Evolutionary conservation across 176 grass and related monocot species (phyloP).

Genomic region (Oryza meridionalis): DNA sequence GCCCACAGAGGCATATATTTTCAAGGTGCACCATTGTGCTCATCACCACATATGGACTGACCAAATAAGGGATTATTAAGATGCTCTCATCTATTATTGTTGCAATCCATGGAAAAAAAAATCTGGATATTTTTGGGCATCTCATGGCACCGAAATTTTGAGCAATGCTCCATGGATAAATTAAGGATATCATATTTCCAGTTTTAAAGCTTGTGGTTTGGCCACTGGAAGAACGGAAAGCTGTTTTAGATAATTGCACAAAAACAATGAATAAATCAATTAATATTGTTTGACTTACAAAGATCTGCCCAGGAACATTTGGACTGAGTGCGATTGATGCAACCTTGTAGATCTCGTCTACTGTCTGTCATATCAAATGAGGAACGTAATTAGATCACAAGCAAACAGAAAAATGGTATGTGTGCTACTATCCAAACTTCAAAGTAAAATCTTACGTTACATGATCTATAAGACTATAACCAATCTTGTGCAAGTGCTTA

Average conservation of each 20-base stretch:
- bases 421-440: neutral
- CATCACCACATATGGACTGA: neutral
- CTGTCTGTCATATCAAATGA: slow-evolving; percentile 65
- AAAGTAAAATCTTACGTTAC: slow-evolving; percentile 4
- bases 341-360: slow-evolving; percentile 99
- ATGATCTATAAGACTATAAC: neutral
- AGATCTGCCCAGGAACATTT: slow-evolving; percentile 97
- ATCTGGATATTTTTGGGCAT: neutral
- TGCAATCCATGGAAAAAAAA: neutral
- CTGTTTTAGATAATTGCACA: slow-evolving; percentile 26
- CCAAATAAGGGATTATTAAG: neutral
- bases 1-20: neutral
- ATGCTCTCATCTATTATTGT: neutral
- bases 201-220: neutral
- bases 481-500: slow-evolving; percentile 1
- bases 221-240: neutral
- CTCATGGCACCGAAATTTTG: neutral
- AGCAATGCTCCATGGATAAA: neutral
- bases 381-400: slow-evolving; percentile 33
- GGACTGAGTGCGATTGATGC: slow-evolving; percentile 88
- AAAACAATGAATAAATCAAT: slow-evolving; percentile 21
- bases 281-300: slow-evolving; percentile 75
- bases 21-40: neutral
- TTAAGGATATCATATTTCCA: neutral
- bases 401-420: neutral